A percentile compares a stretch with the other conserved stretches of the same genome.
These are phyloP conservation scores for Ensete ventricosum DNA, from an alignment of 176 grass and related monocot species.

Conservation along the genomic window DNA sequence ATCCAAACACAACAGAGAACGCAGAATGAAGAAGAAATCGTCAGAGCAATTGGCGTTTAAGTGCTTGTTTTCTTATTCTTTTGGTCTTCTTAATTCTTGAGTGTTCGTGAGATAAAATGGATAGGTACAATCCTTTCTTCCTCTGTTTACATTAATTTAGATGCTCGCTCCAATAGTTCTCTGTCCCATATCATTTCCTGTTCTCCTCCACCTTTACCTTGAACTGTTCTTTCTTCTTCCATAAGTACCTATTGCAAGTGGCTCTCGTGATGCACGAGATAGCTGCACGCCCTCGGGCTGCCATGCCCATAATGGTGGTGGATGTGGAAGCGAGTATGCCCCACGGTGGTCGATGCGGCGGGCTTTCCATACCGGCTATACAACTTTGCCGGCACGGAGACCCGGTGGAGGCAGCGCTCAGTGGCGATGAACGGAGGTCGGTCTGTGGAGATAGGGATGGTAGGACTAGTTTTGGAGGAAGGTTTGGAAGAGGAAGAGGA, in stretches of 20 bases:
- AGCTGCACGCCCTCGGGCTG: conserved; percentile 13
- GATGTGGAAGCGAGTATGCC: neutral
- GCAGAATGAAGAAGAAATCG: too few relatives aligned
- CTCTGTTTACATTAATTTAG: too few relatives aligned
- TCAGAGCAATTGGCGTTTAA: too few relatives aligned
- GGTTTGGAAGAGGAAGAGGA: conserved; percentile 3
- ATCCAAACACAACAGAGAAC: too few relatives aligned
- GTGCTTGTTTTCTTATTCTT: too few relatives aligned
- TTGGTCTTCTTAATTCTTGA: too few relatives aligned
- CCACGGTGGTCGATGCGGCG: neutral
- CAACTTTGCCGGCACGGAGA: conserved; percentile 11
- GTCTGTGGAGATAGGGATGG: neutral
- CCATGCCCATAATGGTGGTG: conserved; percentile 10
- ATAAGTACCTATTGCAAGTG: conserved; percentile 22
- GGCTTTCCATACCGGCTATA: conserved; percentile 6
- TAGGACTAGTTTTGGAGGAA: neutral
- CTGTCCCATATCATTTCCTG: too few relatives aligned
- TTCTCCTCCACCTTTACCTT: too few relatives aligned
- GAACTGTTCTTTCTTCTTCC: too few relatives aligned
- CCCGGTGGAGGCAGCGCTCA: conserved; percentile 19
- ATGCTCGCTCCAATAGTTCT: too few relatives aligned
- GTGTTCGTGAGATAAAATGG: too few relatives aligned
- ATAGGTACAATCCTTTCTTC: too few relatives aligned
- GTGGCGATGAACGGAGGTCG: neutral
- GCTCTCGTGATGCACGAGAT: conserved; percentile 34